These are phyloP conservation scores for Tritrichomonas musculus DNA, from an alignment of 208 protist genomes.

Conservation along the genomic window DNA sequence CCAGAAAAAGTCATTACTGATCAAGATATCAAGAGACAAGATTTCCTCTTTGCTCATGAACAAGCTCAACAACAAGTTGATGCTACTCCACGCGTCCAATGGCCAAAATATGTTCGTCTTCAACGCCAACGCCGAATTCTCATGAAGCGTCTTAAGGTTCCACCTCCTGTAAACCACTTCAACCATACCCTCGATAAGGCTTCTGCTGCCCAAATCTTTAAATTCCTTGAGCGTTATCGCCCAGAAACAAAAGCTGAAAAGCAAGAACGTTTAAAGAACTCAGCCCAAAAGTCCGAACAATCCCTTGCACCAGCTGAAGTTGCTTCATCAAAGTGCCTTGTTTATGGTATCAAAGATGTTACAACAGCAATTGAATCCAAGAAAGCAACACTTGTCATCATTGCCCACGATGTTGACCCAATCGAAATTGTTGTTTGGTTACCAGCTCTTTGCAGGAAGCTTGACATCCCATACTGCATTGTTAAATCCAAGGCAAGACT, in stretches of 20 bases:
- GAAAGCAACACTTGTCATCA: conserved; percentile 95
- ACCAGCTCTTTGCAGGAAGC: conserved; percentile 93
- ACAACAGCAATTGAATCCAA: conserved; percentile 91
- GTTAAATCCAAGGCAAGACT: conserved; percentile 97
- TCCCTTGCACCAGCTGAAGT: conserved; percentile 56
- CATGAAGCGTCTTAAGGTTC: conserved; percentile 90
- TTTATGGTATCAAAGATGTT: conserved; percentile 94
- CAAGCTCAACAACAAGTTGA: neutral
- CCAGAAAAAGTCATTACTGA: conserved; percentile 8
- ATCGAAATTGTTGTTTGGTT: conserved; percentile 98
- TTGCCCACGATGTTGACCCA: conserved; percentile 98
- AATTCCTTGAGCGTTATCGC: conserved; percentile 73
- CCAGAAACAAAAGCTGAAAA: conserved; percentile 72
- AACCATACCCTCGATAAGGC: conserved; percentile 62
- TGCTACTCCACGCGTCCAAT: conserved; percentile 47
- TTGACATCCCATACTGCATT: conserved; percentile 97
- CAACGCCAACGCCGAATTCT: conserved; percentile 93
- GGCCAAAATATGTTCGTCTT: conserved; percentile 92
- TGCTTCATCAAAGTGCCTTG: conserved; percentile 76
- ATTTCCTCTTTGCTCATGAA: neutral
- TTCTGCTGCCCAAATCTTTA: conserved; percentile 60
- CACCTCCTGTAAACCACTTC: conserved; percentile 81
- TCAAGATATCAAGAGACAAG: neutral
- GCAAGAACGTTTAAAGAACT: conserved; percentile 74
- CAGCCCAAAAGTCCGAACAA: conserved; percentile 60